Conservation (phyloP, 139 green algal species). For the Zygnema circumcarinatum region DNA sequence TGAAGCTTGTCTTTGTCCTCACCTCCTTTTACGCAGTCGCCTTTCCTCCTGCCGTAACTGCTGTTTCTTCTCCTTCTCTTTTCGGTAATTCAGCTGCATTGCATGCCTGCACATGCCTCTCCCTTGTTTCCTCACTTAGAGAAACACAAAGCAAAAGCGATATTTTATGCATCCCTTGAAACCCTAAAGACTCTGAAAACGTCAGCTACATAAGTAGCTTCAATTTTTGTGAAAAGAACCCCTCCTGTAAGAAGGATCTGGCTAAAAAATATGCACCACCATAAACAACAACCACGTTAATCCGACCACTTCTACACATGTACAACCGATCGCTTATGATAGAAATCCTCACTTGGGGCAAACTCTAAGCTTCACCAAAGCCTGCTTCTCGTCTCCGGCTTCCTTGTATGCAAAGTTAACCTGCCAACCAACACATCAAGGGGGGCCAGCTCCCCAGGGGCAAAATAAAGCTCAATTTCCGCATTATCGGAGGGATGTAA, state of each 20-base stretch:
- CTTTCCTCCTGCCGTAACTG: not conserved
- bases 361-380: conserved; percentile 79
- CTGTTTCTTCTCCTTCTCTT: conserved; percentile 67
- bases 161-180: too few relatives aligned
- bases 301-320: not conserved
- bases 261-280: not conserved
- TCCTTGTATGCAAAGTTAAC: conserved; percentile 86
- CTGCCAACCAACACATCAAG: conserved; percentile 23
- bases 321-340: too few relatives aligned
- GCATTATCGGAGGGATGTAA: not conserved
- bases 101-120: conserved; percentile 68
- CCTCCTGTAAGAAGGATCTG: not conserved
- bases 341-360: conserved; percentile 67
- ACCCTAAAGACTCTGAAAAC: too few relatives aligned
- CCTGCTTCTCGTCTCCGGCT: conserved; percentile 81
- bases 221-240: too few relatives aligned
- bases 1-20: too few relatives aligned
- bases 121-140: too few relatives aligned
- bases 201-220: too few relatives aligned
- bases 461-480: too few relatives aligned
- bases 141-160: too few relatives aligned
- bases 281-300: not conserved
- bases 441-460: too few relatives aligned
- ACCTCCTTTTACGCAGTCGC: too few relatives aligned
- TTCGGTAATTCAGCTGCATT: conserved; percentile 82